Evolutionary conservation across 176 grass and related monocot species (phyloP).

Genomic region (Ensete ventricosum): DNA sequence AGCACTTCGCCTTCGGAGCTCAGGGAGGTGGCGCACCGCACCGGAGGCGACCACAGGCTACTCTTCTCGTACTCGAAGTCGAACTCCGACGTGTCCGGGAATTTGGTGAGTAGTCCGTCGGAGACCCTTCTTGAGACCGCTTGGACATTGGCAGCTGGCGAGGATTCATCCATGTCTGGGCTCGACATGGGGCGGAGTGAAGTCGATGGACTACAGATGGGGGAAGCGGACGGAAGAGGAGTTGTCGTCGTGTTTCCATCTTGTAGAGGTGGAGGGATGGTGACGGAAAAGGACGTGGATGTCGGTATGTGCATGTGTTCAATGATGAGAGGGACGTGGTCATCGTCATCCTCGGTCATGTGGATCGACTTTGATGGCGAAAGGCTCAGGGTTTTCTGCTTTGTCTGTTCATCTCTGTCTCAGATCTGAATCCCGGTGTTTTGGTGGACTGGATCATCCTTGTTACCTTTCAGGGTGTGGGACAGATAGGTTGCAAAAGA

Average conservation of each 20-base stretch:
- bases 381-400: neutral
- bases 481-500: too few relatives aligned
- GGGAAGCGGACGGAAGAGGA: neutral
- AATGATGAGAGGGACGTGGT: neutral
- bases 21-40: slow-evolving; percentile 24
- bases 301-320: neutral
- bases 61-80: slow-evolving; percentile 73
- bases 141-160: slow-evolving; percentile 22
- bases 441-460: neutral
- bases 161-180: neutral
- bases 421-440: neutral
- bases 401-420: neutral
- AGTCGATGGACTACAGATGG: neutral
- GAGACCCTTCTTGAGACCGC: slow-evolving; percentile 54
- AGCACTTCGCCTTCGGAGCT: neutral
- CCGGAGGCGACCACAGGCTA: slow-evolving; percentile 75
- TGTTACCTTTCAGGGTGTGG: too few relatives aligned
- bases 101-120: slow-evolving; percentile 56
- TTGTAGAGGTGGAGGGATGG: neutral
- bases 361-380: neutral
- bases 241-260: neutral
- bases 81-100: slow-evolving; percentile 55
- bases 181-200: neutral
- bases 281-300: neutral
- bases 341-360: neutral